These are phyloP conservation scores for Phytopythium helicoides DNA, from an alignment of 352 stramenopile species.

Conservation along the genomic window DNA sequence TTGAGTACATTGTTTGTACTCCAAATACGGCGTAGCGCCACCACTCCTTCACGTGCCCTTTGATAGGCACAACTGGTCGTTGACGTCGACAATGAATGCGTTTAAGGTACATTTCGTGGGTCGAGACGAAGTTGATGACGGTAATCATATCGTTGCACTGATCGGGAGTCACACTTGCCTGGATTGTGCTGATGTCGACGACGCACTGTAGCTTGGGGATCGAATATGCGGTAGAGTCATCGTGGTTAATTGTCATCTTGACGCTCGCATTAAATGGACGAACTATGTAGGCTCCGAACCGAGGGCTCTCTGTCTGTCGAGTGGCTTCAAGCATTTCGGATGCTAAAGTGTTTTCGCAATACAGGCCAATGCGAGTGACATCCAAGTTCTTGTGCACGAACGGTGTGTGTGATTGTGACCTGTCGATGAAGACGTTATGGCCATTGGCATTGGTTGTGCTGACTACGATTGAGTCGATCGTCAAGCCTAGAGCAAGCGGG, in stretches of 20 bases:
- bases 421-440: conserved; percentile 76
- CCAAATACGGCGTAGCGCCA: conserved; percentile 79
- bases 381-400: conserved; percentile 81
- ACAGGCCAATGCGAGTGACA: conserved; percentile 53
- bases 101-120: conserved; percentile 82
- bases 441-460: conserved; percentile 81
- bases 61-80: conserved; percentile 47
- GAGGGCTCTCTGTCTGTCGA: conserved; percentile 14
- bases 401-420: conserved; percentile 66
- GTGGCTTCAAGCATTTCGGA: conserved; percentile 19
- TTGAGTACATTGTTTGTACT: conserved; percentile 56
- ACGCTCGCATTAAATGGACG: conserved; percentile 70
- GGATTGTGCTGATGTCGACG: conserved; percentile 64
- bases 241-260: conserved; percentile 81
- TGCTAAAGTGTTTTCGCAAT: conserved; percentile 50
- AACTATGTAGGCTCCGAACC: conserved; percentile 51
- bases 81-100: conserved; percentile 72
- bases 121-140: conserved; percentile 76
- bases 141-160: conserved; percentile 81
- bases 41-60: conserved; percentile 51
- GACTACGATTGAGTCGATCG: conserved; percentile 70
- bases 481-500: conserved; percentile 62
- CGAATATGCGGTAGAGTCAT: conserved; percentile 56
- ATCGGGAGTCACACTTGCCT: conserved; percentile 53
- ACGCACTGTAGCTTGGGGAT: conserved; percentile 74